Base-by-base conservation (phyloP, 108 stramenopile genomes). In the Pseudonitzschia multiseries region DNA sequence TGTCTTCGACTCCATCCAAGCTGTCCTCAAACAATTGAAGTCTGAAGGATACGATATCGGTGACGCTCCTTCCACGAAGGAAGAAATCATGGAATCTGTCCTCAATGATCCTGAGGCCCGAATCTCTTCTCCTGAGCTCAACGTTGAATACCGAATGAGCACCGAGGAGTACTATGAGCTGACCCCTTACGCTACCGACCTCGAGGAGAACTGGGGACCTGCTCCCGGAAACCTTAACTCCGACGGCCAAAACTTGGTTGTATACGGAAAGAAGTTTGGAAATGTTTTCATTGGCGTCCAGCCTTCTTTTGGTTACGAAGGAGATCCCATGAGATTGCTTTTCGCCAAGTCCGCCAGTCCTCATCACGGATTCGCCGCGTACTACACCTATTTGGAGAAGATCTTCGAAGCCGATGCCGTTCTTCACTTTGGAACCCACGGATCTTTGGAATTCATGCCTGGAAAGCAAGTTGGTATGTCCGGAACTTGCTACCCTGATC, bases 401-500 rank as follows among this genome's bases (percentile, higher is more conserved):
- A 87, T 98, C 71, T 96, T 96, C 84, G 79, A 90, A 62, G 96
- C 97, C 53, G 96, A 98, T 78, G 97, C 96, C 8, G 97, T 98
- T 24, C 86, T 98, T 32, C 97, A 98, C 86, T 98, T 98, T 67
- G 97, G 97, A 70, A 98, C 97, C 21, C 97, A 98, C 82, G 97
- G 96, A 63, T 89, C 87, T 79, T 80, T 96, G 36, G 97, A 96
- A 77, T 98, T 98, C 90, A 96, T 96, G 96, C 97, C 97, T 73
- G 97, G 97, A 78, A 97, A 97, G 87, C 97, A 97, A 83, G 97
- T 98, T 22, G 97, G 97, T 78, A 98, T 98, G 97, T 93, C 93
- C 66, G 97, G 96, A 63, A 94, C 95, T 21, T 98, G 97, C 89
- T 98, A 98, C 87, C 97, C 97, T 26, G 97, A 98, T 79, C 90